phyloP scores from a whole-genome alignment of 1,284 basidiomycete genomes.

The Testicularia cyperi region DNA sequence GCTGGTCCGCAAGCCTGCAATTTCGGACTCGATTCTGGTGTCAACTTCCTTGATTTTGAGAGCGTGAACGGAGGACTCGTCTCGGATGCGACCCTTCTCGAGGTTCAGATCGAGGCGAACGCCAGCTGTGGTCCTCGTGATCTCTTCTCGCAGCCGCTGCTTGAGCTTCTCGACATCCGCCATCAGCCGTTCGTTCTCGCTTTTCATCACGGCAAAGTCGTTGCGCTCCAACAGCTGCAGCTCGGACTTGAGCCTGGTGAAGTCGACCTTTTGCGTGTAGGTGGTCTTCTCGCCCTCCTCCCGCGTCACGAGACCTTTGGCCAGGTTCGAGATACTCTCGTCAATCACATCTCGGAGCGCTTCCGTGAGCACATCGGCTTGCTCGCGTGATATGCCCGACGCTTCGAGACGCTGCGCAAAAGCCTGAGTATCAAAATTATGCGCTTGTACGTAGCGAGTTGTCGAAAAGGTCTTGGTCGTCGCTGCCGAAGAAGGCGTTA shows the following conservation, averaged over 20 bases:
- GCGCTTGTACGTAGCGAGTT: constrained; percentile 20
- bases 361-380: constrained; percentile 55
- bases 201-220: constrained; percentile 91
- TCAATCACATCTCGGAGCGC: constrained; percentile 55
- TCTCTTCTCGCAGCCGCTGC: constrained; percentile 78
- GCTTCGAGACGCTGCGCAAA: constrained; percentile 56
- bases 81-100: constrained; percentile 90
- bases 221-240: constrained; percentile 96
- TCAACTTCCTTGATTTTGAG: constrained; percentile 98
- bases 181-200: constrained; percentile 87
- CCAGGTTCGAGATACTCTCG: constrained; percentile 54
- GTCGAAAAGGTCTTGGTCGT: constrained; percentile 25
- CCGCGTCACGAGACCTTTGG: constrained; percentile 51
- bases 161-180: constrained; percentile 94
- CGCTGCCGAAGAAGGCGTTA: constrained; percentile 3
- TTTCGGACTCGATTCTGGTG: constrained; percentile 94
- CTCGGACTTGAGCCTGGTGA: constrained; percentile 93
- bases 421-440: constrained; percentile 57
- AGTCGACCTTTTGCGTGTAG: constrained; percentile 71
- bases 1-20: constrained; percentile 81
- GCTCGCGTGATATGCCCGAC: constrained; percentile 52
- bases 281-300: constrained; percentile 56
- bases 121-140: constrained; percentile 87
- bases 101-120: constrained; percentile 93
- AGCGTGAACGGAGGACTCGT: constrained; percentile 88